Evolutionary conservation across 371 early-diverging fungal species (phyloP), one percentile per base, ranked within the genome.

Genomic region (Circinella minor): DNA sequence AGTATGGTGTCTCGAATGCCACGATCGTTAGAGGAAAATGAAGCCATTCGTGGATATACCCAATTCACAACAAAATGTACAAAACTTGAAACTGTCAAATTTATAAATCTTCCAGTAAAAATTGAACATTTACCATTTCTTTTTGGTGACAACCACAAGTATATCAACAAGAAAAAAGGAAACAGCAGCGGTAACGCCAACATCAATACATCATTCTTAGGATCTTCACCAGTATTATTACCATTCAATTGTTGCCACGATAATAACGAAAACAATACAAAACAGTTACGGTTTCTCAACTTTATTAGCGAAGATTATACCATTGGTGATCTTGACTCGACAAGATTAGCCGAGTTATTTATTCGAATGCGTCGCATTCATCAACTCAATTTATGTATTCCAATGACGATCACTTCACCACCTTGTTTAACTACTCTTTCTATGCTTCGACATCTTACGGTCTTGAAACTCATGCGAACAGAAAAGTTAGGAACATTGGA

Each of bases 241-340:
- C 27, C 27, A 27, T 27, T 27, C 27, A 27, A 27, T 27, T 27
- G 27, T 27, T 27, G 27, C 27, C 27, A 27, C 27, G 27, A 2
- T 27, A 27, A 51, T 15, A 15, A 51, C 51, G 51, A 51, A 17
- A 51, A 13, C 57, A 34, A 10, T 27, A 10, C 57, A 7, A 6
- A 34, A 57, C 43, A 43, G 11, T 43, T 43, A 43, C 43, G 43
- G 7, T 34, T 7, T 34, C 10, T 57, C 57, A 57, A 18, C 34
- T 57, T 57, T 57, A 14, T 34, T n/a, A 57, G 57, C 57, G 57
- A 57, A 34, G 57, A 34, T 4, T 57, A 57, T n/a, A 57, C 57
- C 20, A 27, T 57, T 27, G 57, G 57, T 1, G 34, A 57, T n/a
- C 18, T 57, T 7, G 57, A 57, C 27, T 9, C 36, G n/a, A 7